These are phyloP conservation scores for Haplosporangium sp. DNA, from an alignment of 371 early-diverging fungal species.

Conservation along the genomic window DNA sequence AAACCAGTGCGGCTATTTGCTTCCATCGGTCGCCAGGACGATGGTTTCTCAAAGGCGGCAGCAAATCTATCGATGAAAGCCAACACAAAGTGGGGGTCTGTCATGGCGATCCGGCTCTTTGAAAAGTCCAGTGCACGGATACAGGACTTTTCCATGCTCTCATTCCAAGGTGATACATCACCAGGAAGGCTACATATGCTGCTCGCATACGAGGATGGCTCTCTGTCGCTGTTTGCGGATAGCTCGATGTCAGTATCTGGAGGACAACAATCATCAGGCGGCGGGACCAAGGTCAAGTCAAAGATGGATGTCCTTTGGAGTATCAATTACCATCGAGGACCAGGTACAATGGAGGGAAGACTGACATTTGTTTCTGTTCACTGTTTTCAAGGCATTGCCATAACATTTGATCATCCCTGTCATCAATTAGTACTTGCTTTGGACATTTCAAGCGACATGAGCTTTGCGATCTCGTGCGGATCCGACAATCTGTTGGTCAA, in stretches of 20 bases:
- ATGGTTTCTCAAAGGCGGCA: too few relatives aligned
- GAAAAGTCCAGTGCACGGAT: background rate
- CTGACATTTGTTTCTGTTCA: background rate
- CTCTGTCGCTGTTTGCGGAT: slow-evolving; percentile 31
- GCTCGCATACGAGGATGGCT: slow-evolving; percentile 44
- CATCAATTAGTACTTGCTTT: slow-evolving; percentile 25
- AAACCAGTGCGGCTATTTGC: slow-evolving; percentile 47
- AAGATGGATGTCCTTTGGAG: slow-evolving; percentile 42
- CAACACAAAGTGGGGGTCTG: slow-evolving; percentile 40
- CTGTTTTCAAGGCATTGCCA: too few relatives aligned
- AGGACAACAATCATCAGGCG: background rate
- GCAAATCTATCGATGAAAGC: background rate
- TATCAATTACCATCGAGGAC: slow-evolving; percentile 41
- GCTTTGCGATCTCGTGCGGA: slow-evolving; percentile 34
- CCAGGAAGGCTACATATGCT: slow-evolving; percentile 20
- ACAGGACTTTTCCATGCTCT: background rate
- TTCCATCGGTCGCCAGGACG: slow-evolving; percentile 11
- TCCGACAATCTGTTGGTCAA: slow-evolving; percentile 37
- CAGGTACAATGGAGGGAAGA: slow-evolving; percentile 13
- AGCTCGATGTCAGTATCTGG: background rate
- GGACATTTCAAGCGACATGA: slow-evolving; percentile 20
- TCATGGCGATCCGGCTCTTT: slow-evolving; percentile 45
- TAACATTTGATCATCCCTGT: too few relatives aligned
- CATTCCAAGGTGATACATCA: background rate
- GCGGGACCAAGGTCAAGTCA: slow-evolving; percentile 3